Evolutionary conservation across 306 rosid genomes (phyloP).

Genomic region (Erythrophleum fordii): DNA sequence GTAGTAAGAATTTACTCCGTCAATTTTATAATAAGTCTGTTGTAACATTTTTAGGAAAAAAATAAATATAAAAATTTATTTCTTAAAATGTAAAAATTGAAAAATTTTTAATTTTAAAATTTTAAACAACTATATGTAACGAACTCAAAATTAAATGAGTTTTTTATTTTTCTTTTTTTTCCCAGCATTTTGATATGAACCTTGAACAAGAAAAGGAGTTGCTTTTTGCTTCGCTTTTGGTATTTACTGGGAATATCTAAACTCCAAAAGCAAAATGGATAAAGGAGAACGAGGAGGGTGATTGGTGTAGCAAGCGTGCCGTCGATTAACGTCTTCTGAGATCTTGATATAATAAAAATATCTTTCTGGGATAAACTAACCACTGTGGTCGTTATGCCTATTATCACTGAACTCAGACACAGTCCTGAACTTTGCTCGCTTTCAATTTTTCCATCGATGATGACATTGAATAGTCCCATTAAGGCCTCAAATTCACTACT

Average conservation of each 20-base stretch:
- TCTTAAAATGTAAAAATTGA: too few species aligned
- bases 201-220: too few species aligned
- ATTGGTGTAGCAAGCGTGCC: not conserved
- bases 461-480: constrained; percentile 38
- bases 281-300: not conserved
- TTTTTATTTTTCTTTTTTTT: too few species aligned
- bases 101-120: too few species aligned
- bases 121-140: too few species aligned
- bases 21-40: too few species aligned
- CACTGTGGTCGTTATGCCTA: constrained; percentile 57
- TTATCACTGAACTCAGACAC: constrained; percentile 13
- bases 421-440: not conserved
- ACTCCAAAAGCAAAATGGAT: not conserved
- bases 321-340: not conserved
- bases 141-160: too few species aligned
- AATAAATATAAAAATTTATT: too few species aligned
- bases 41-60: too few species aligned
- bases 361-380: constrained; percentile 61
- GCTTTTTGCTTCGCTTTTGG: not conserved
- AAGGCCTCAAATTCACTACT: constrained; percentile 52
- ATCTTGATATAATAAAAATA: constrained; percentile 26
- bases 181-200: too few species aligned
- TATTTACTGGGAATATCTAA: not conserved
- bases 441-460: constrained; percentile 49
- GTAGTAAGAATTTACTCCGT: too few species aligned